Percentiles rank a stretch among this genome's conserved stretches.
phyloP scores from a whole-genome alignment of 2,329 filamentous ascomycete species.

The Didymellaceae sp. region DNA sequence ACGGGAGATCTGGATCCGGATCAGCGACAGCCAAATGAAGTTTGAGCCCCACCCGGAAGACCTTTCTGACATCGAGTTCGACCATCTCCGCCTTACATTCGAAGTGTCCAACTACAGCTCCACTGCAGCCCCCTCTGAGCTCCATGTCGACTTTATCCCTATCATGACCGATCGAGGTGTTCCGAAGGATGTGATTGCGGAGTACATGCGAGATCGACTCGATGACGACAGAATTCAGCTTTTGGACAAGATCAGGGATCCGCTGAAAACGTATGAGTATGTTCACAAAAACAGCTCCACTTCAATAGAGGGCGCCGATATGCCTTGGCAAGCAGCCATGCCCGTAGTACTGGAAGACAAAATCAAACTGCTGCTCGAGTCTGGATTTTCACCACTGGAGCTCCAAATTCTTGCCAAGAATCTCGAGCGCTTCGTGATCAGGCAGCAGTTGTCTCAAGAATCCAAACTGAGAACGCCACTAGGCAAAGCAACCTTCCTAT shows the following conservation, averaged over 20 bases:
- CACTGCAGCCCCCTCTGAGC: constrained; percentile 57
- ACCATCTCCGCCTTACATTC: constrained; percentile 65
- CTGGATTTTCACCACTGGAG: constrained; percentile 63
- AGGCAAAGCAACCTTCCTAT: constrained; percentile 65
- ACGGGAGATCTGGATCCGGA: constrained; percentile 66
- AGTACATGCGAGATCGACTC: constrained; percentile 60
- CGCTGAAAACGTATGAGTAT: constrained; percentile 60
- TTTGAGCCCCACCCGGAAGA: constrained; percentile 62
- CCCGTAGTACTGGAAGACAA: constrained; percentile 34
- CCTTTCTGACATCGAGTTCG: constrained; percentile 50
- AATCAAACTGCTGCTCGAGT: constrained; percentile 43
- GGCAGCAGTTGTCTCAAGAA: constrained; percentile 62
- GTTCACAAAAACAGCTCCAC: constrained; percentile 49
- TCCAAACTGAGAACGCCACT: constrained; percentile 67
- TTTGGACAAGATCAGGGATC: constrained; percentile 58
- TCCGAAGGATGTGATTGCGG: constrained; percentile 53
- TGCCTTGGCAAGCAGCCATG: constrained; percentile 34
- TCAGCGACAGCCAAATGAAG: constrained; percentile 71
- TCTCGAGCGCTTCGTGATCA: constrained; percentile 56
- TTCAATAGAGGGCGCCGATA: constrained; percentile 27
- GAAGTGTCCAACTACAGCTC: constrained; percentile 64
- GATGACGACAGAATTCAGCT: constrained; percentile 60
- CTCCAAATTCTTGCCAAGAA: constrained; percentile 59
- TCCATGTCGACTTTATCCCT: constrained; percentile 73
- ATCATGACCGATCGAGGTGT: constrained; percentile 68